These are phyloP conservation scores for Chalciporus piperatus DNA, from an alignment of 768 basidiomycete species.

Conservation along the genomic window DNA sequence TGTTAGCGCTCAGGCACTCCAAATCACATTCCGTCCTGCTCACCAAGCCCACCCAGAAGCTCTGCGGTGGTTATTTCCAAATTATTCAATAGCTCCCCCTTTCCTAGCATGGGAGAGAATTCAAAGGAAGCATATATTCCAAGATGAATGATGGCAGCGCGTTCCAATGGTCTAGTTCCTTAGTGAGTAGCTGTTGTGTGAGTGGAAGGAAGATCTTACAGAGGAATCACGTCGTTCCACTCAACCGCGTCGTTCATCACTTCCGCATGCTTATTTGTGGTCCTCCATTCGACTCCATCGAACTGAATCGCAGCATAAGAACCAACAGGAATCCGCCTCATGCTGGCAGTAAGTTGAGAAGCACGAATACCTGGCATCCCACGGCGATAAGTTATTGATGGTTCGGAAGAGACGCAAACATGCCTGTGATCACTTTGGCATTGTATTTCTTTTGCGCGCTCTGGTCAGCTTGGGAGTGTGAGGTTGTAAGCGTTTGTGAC, in stretches of 20 bases:
- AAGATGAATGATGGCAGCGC: conserved; percentile 1
- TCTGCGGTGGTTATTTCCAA: not conserved
- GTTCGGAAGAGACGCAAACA: no score
- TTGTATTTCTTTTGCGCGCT: no score
- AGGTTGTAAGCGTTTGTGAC: no score
- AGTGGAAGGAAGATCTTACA: not conserved
- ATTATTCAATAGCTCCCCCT: not conserved
- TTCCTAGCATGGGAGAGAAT: conserved; percentile 3
- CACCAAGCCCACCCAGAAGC: not conserved
- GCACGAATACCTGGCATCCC: no score
- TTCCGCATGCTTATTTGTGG: not conserved
- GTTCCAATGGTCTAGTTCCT: conserved; percentile 1
- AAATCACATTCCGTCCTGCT: not conserved
- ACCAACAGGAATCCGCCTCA: conserved; percentile 3
- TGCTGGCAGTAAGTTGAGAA: no score
- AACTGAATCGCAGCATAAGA: conserved; percentile 1
- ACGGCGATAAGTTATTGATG: no score
- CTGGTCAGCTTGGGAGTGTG: no score
- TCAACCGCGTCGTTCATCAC: not conserved
- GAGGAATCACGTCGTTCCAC: conserved; percentile 1
- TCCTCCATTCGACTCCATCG: not conserved
- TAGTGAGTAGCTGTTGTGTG: not conserved
- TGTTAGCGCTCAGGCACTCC: not conserved
- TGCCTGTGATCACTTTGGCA: no score
- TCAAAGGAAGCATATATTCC: conserved; percentile 1